Conservation (phyloP, 768 basidiomycete genomes). For the Boletus eberwhitei region DNA sequence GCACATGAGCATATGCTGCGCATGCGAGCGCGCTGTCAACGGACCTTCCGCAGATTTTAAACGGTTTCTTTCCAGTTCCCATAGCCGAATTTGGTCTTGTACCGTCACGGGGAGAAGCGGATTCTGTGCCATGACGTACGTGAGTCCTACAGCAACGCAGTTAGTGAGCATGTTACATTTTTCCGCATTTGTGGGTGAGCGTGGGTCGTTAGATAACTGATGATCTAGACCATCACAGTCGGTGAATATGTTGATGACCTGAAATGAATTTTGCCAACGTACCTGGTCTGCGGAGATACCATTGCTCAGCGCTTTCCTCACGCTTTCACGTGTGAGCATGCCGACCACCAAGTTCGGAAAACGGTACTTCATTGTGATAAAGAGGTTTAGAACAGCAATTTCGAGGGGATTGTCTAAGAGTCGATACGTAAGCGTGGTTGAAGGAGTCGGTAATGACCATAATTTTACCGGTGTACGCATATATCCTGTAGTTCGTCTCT, state of each 20-base stretch:
- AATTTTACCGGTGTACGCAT: constrained; percentile 86
- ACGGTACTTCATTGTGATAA: constrained; percentile 87
- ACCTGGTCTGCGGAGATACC: constrained; percentile 98
- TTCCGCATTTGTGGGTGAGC: constrained; percentile 98
- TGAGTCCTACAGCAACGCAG: constrained; percentile 7
- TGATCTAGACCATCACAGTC: constrained; percentile 59
- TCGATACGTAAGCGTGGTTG: constrained; percentile 17
- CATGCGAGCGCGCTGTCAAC: constrained; percentile 15
- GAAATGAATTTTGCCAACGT: constrained; percentile 24
- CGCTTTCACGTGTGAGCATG: constrained; percentile 90
- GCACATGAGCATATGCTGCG: constrained; percentile 7
- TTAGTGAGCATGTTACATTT: constrained; percentile 52
- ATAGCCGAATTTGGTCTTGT: constrained; percentile 95
- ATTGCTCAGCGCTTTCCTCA: constrained; percentile 88
- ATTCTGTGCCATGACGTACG: constrained; percentile 49
- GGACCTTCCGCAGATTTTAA: constrained; percentile 84
- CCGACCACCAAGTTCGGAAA: constrained; percentile 98
- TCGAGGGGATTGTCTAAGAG: constrained; percentile 86
- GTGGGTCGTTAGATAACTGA: constrained; percentile 89
- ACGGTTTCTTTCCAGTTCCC: constrained; percentile 95
- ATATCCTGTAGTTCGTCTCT: constrained; percentile 97
- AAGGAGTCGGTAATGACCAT: constrained; percentile 11
- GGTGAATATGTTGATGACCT: constrained; percentile 9
- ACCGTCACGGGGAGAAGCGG: constrained; percentile 95
- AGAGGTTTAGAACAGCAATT: constrained; percentile 92